Evolutionary conservation across 805 yeast genomes (phyloP).

Genomic region (Ogataea pignaliae): DNA sequence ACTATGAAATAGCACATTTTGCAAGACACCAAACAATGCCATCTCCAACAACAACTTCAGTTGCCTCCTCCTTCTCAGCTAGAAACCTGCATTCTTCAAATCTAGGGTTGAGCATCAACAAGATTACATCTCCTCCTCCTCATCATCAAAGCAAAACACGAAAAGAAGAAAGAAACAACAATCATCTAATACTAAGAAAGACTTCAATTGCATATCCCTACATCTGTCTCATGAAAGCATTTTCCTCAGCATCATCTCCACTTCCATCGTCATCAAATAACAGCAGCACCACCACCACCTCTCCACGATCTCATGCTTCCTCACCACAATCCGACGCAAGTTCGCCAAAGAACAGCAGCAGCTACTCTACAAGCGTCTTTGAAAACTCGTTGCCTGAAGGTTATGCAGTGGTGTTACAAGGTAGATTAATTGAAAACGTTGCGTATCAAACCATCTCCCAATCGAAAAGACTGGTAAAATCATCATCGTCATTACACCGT

Average conservation of each 20-base stretch:
- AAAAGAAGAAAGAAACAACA: not conserved
- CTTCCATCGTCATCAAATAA: not conserved
- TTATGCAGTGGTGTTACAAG: conserved; percentile 36
- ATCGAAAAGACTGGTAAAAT: too few relatives aligned
- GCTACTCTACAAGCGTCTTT: not conserved
- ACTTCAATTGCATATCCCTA: conserved; percentile 27
- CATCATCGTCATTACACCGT: too few relatives aligned
- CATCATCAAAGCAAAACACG: conserved; percentile 1
- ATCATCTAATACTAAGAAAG: conserved; percentile 11
- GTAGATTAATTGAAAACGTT: conserved; percentile 37
- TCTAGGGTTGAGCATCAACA: too few relatives aligned
- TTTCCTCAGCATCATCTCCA: conserved; percentile 1
- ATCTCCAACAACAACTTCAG: not conserved
- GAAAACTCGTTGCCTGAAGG: conserved; percentile 29
- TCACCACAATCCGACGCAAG: too few relatives aligned
- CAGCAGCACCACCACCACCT: too few relatives aligned
- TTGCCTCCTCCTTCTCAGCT: too few relatives aligned
- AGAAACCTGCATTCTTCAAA: too few relatives aligned
- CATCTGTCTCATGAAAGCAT: conserved; percentile 21
- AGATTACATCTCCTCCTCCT: not conserved
- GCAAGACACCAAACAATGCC: conserved; percentile 9
- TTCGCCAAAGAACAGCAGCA: too few relatives aligned
- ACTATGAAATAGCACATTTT: conserved; percentile 49
- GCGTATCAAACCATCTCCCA: conserved; percentile 26
- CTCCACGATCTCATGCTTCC: too few relatives aligned